A percentile compares a stretch with the other conserved stretches of the same genome.
phyloP scores from a whole-genome alignment of 2,329 filamentous ascomycete genomes.

The Colletotrichum filicis region DNA sequence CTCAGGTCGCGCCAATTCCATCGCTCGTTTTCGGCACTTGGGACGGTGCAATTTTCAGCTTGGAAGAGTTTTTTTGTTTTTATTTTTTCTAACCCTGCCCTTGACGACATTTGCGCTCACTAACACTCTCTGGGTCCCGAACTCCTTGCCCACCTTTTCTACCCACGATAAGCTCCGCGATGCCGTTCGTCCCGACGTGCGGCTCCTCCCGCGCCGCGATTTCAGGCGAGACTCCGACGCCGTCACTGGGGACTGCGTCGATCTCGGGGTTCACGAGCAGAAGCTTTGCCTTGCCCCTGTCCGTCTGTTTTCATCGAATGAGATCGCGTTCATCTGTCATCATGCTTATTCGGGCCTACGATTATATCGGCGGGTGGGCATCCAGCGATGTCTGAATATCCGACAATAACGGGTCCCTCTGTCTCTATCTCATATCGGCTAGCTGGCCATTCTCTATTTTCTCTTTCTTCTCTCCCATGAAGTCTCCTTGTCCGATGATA shows the following conservation, averaged over 20 bases:
- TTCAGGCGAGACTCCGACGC: not conserved
- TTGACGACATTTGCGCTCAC: constrained; percentile 14
- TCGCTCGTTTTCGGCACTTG: not conserved
- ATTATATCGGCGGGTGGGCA: not conserved
- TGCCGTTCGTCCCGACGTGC: constrained; percentile 28
- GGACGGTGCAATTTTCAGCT: not conserved
- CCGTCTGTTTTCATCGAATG: not conserved
- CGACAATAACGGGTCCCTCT: not conserved
- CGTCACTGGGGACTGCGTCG: not conserved
- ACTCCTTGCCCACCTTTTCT: not conserved
- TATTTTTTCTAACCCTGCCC: not conserved
- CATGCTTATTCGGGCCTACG: not conserved
- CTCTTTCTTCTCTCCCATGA: not conserved
- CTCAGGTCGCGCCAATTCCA: not conserved
- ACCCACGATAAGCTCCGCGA: not conserved
- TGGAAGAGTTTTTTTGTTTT: not conserved
- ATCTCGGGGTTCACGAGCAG: not conserved
- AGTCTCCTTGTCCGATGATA: not conserved
- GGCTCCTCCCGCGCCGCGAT: constrained; percentile 23
- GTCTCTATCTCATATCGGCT: not conserved
- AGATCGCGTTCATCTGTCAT: not conserved
- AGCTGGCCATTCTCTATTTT: not conserved
- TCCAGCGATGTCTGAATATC: not conserved
- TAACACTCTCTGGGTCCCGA: not conserved
- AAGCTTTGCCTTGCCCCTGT: not conserved